phyloP scores from a whole-genome alignment of 2,329 filamentous ascomycete species.

The Colletotrichum sp. region DNA sequence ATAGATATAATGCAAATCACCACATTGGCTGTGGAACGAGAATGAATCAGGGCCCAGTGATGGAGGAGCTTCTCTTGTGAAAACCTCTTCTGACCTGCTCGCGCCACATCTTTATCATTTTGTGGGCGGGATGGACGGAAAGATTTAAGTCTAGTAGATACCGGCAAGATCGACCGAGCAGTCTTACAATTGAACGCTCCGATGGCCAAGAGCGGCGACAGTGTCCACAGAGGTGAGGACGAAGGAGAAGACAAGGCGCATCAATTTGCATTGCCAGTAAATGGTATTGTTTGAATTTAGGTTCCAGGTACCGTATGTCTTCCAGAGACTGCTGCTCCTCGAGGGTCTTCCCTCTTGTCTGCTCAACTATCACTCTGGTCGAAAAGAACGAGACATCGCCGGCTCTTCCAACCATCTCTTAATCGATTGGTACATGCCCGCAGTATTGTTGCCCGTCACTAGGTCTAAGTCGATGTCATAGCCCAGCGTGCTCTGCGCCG shows the following conservation, averaged over 20 bases:
- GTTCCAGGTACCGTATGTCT: neutral
- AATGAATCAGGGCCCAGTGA: neutral
- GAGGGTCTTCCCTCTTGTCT: neutral
- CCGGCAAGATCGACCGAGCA: neutral
- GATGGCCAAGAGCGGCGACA: neutral
- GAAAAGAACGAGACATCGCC: neutral
- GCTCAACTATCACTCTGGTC: neutral
- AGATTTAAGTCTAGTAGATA: neutral
- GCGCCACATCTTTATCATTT: neutral
- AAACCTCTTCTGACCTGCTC: neutral
- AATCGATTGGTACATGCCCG: slow-evolving; percentile 47
- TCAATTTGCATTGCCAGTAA: neutral
- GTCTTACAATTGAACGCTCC: neutral
- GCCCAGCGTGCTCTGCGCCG: slow-evolving; percentile 49
- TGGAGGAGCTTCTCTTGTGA: neutral
- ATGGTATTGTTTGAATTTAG: neutral
- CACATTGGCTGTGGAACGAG: neutral
- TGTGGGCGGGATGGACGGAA: neutral
- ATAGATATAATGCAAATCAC: neutral
- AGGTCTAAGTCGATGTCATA: slow-evolving; percentile 46
- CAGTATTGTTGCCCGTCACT: slow-evolving; percentile 41
- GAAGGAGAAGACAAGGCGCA: neutral
- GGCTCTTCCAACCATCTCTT: slow-evolving; percentile 42
- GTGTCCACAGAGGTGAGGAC: neutral
- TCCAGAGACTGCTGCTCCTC: neutral